Evolutionary conservation across 2,329 filamentous ascomycete species (phyloP).

Genomic region (Claviceps pusilla): DNA sequence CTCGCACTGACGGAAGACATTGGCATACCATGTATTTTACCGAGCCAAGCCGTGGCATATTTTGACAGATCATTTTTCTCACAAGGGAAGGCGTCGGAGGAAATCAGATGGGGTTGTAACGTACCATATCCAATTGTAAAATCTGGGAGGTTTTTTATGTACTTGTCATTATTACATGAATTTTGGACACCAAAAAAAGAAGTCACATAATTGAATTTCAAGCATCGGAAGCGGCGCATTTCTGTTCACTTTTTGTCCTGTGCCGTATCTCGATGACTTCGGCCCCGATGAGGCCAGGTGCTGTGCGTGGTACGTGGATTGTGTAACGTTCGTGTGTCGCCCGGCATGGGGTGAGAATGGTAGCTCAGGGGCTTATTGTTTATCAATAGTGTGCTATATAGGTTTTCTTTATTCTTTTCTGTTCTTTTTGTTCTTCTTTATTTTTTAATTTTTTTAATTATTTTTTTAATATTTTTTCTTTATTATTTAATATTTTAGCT

Average conservation of each 20-base stretch:
- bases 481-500: too few relatives aligned
- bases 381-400: too few relatives aligned
- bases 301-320: neutral
- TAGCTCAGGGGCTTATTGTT: neutral
- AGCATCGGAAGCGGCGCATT: constrained; percentile 2
- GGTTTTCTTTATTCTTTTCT: too few relatives aligned
- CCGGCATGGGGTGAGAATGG: too few relatives aligned
- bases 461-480: too few relatives aligned
- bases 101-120: too few relatives aligned
- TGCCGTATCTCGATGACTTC: neutral
- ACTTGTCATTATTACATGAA: neutral
- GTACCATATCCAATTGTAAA: too few relatives aligned
- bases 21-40: neutral
- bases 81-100: too few relatives aligned
- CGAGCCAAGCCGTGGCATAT: neutral
- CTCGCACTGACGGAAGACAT: neutral
- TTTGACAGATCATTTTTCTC: neutral
- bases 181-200: neutral
- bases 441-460: too few relatives aligned
- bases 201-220: neutral
- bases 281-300: neutral
- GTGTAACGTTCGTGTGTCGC: too few relatives aligned
- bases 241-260: neutral
- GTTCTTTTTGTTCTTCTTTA: too few relatives aligned
- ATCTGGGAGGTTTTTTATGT: neutral